phyloP scores from a whole-genome alignment of 108 stramenopile species.

The Craspedostauros australis region DNA sequence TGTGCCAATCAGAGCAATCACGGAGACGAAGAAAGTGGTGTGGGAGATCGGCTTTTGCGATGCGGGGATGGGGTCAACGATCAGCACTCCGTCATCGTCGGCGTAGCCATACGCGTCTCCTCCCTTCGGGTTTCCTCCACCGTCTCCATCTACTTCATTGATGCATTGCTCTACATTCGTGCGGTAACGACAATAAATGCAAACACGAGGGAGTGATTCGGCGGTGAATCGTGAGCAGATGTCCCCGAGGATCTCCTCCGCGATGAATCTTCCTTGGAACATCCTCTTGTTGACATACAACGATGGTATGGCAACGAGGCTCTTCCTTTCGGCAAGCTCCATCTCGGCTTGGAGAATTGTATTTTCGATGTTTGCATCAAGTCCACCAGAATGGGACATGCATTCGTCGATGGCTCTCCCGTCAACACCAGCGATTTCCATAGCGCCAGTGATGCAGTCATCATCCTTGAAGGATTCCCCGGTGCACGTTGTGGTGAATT shows the following conservation, averaged over 20 bases:
- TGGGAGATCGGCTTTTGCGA: too few relatives aligned
- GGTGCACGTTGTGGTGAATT: conserved; percentile 37
- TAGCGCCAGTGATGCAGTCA: conserved; percentile 43
- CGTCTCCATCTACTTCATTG: too few relatives aligned
- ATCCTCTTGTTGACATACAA: conserved; percentile 84
- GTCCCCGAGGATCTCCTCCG: conserved; percentile 71
- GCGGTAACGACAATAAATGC: conserved; percentile 33
- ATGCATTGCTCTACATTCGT: conserved; percentile 18
- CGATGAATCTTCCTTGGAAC: conserved; percentile 73
- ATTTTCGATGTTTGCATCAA: conserved; percentile 34
- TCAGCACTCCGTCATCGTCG: too few relatives aligned
- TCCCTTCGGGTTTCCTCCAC: too few relatives aligned
- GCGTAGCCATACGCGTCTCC: too few relatives aligned
- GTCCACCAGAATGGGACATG: conserved; percentile 55
- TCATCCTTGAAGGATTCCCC: conserved; percentile 26
- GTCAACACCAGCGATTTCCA: conserved; percentile 32
- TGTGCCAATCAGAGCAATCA: conserved; percentile 25
- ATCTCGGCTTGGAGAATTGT: conserved; percentile 68
- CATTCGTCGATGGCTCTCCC: conserved; percentile 33
- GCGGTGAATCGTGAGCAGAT: conserved; percentile 83
- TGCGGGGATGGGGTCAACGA: too few relatives aligned
- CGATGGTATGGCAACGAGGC: conserved; percentile 77
- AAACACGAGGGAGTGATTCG: conserved; percentile 73
- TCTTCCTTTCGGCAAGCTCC: conserved; percentile 29
- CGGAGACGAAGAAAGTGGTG: conserved; percentile 11